Conservation (phyloP, 768 basidiomycete genomes). For the Tricholoma hemisulphureum region DNA sequence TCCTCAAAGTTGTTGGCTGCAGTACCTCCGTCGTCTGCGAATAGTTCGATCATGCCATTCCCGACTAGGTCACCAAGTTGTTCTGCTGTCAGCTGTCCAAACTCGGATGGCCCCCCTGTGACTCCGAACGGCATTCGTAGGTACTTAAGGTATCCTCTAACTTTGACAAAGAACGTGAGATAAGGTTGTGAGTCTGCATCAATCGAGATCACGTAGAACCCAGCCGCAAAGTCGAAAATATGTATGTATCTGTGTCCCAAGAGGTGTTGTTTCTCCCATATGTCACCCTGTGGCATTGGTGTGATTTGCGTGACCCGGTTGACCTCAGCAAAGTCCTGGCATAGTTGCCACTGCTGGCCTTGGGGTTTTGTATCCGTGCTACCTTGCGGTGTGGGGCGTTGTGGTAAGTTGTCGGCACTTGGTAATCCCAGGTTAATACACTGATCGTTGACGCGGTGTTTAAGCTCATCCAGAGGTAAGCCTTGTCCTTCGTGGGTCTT, state of each 20-base stretch:
- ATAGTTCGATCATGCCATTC: constrained; percentile 37
- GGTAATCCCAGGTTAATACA: constrained; percentile 26
- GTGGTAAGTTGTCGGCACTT: constrained; percentile 18
- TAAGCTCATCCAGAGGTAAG: not conserved
- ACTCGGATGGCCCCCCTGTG: no score
- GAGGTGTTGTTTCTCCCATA: not conserved
- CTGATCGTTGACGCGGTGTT: constrained; percentile 7
- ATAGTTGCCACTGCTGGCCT: constrained; percentile 30
- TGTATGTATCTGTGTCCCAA: not conserved
- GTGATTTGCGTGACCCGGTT: constrained; percentile 26
- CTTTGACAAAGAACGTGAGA: no score
- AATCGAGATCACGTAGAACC: constrained; percentile 14
- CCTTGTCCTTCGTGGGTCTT: not conserved
- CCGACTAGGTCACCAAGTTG: constrained; percentile 32
- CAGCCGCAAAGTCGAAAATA: no score
- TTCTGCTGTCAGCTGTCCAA: constrained; percentile 11
- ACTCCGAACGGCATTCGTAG: no score
- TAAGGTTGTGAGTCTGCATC: constrained; percentile 32
- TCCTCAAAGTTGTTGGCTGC: constrained; percentile 21
- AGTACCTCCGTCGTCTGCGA: constrained; percentile 38
- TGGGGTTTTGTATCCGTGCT: not conserved
- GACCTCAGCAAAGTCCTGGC: constrained; percentile 34
- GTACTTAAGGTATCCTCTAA: no score
- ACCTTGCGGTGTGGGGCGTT: constrained; percentile 1
- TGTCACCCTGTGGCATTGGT: constrained; percentile 18